Conservation (phyloP, 2,329 filamentous ascomycete species). For the Didymella glomerata region DNA sequence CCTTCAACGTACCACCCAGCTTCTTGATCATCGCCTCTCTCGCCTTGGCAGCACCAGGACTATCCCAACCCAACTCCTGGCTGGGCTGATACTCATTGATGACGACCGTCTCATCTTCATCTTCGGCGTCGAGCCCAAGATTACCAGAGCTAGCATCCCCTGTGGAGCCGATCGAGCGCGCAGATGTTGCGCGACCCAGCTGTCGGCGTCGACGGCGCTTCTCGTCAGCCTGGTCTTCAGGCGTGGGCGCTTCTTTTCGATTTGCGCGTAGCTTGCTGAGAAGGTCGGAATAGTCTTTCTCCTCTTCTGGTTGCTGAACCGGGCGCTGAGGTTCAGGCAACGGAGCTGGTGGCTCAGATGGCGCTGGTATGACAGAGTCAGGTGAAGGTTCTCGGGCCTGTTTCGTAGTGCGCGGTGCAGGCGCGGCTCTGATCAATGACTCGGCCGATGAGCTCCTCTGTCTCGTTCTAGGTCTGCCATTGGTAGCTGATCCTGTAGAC, state of each 20-base stretch:
- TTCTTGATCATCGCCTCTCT: slow-evolving; percentile 49
- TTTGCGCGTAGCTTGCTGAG: slow-evolving; percentile 43
- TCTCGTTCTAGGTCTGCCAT: slow-evolving; percentile 23
- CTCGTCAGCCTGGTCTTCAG: slow-evolving; percentile 31
- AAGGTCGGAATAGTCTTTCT: slow-evolving; percentile 46
- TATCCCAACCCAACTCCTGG: slow-evolving; percentile 51
- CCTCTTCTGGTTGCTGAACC: slow-evolving; percentile 27
- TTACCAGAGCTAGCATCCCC: slow-evolving; percentile 37
- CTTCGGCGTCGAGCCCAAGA: slow-evolving; percentile 27
- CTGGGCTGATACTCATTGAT: slow-evolving; percentile 46
- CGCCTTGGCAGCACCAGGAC: slow-evolving; percentile 46
- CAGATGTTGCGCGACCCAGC: slow-evolving; percentile 45
- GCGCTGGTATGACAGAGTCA: slow-evolving; percentile 38
- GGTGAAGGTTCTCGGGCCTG: slow-evolving; percentile 30
- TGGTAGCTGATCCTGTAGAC: slow-evolving; percentile 28
- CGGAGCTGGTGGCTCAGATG: slow-evolving; percentile 26
- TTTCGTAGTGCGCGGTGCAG: slow-evolving; percentile 25
- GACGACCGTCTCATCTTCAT: slow-evolving; percentile 28
- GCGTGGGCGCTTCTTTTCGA: slow-evolving; percentile 36
- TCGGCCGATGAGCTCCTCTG: slow-evolving; percentile 34
- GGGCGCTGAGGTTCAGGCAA: slow-evolving; percentile 20
- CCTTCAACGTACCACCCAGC: slow-evolving; percentile 48
- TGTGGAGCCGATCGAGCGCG: slow-evolving; percentile 41
- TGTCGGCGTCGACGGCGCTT: slow-evolving; percentile 37
- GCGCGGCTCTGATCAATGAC: slow-evolving; percentile 31